Evolutionary conservation across 306 rosid genomes (phyloP).

Genomic region (Cicer judaicum): DNA sequence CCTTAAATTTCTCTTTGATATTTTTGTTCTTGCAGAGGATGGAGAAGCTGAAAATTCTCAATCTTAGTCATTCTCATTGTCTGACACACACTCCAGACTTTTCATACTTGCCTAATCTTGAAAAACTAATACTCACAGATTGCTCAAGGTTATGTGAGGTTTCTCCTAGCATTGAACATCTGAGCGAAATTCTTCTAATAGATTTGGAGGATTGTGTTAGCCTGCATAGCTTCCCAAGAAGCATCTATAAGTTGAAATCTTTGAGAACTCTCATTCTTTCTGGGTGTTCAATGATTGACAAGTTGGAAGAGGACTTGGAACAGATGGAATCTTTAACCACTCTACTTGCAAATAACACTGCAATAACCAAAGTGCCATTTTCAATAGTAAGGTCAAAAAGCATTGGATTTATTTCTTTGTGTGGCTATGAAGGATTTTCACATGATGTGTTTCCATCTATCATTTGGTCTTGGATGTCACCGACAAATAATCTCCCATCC

Average conservation of each 20-base stretch:
- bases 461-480: conserved; percentile 24
- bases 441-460: conserved; percentile 17
- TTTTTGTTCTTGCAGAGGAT: conserved; percentile 2
- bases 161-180: conserved; percentile 18
- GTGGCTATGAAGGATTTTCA: conserved; percentile 24
- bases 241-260: conserved; percentile 12
- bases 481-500: not conserved
- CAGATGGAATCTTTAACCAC: conserved; percentile 15
- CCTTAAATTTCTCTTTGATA: no score
- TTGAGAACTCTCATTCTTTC: conserved; percentile 16
- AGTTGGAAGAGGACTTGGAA: conserved; percentile 24
- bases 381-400: conserved; percentile 18
- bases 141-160: not conserved
- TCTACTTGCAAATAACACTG: conserved; percentile 21
- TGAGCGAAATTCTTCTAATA: not conserved
- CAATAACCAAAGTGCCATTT: conserved; percentile 31
- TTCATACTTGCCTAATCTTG: conserved; percentile 29
- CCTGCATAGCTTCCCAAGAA: not conserved
- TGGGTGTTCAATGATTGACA: conserved; percentile 23
- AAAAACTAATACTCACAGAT: conserved; percentile 8
- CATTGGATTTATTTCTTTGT: conserved; percentile 11
- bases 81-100: conserved; percentile 8
- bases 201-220: conserved; percentile 1
- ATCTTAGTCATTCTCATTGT: conserved; percentile 21
- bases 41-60: conserved; percentile 17